Conservation (phyloP, 805 yeast genomes). For the Candida gorgasii region DNA sequence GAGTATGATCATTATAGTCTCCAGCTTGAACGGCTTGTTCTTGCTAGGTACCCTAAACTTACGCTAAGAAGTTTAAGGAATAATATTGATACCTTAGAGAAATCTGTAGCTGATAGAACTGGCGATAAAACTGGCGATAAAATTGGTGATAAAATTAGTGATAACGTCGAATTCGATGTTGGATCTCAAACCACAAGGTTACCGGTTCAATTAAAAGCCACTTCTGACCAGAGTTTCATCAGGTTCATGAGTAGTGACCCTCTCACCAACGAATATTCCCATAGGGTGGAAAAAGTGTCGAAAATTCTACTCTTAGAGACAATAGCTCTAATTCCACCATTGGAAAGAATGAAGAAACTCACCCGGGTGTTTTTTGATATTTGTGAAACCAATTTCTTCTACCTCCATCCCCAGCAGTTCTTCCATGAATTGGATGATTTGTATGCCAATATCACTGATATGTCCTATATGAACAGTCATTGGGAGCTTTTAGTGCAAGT, state of each 20-base stretch:
- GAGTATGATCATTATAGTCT: constrained; percentile 12
- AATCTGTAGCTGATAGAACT: constrained; percentile 9
- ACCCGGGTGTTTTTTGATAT: constrained; percentile 15
- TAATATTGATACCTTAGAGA: constrained; percentile 16
- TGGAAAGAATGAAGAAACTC: constrained; percentile 12
- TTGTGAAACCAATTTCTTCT: constrained; percentile 20
- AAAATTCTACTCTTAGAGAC: constrained; percentile 12
- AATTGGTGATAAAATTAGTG: no score
- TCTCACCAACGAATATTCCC: constrained; percentile 5
- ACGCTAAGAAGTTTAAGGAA: constrained; percentile 13
- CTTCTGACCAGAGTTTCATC: constrained; percentile 20
- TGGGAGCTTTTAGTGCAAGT: constrained; percentile 16
- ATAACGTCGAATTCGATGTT: no score
- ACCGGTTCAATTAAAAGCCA: constrained; percentile 13
- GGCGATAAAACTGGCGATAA: background rate
- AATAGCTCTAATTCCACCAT: constrained; percentile 14
- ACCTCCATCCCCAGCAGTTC: constrained; percentile 14
- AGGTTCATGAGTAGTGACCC: constrained; percentile 16
- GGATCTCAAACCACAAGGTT: background rate
- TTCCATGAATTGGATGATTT: constrained; percentile 10
- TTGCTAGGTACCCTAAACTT: constrained; percentile 12
- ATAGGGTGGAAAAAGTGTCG: constrained; percentile 9
- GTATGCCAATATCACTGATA: constrained; percentile 10
- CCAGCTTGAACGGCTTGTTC: constrained; percentile 18
- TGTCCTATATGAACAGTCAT: constrained; percentile 12